Percentiles rank a stretch among this genome's conserved stretches.
These are phyloP conservation scores for Parsonsia alboflavescens DNA, from an alignment of 257 asterid genomes.

Conservation along the genomic window DNA sequence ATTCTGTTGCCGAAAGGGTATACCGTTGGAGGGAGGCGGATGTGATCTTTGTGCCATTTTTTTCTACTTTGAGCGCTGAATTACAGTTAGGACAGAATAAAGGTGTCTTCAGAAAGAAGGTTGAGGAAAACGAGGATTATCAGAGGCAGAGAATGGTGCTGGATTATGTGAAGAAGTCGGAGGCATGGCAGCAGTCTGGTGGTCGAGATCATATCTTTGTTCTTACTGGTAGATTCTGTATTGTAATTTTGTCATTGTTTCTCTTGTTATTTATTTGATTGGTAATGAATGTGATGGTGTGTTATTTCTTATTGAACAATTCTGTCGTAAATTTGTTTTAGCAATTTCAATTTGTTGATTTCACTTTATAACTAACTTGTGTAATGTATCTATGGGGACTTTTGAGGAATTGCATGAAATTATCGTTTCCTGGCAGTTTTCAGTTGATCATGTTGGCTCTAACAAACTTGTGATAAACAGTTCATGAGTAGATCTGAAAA, in stretches of 20 bases:
- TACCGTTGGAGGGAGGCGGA: slow-evolving; percentile 53
- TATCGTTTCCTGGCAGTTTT: not conserved
- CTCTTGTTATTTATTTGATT: not conserved
- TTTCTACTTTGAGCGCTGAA: slow-evolving; percentile 88
- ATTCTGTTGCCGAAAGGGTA: slow-evolving; percentile 71
- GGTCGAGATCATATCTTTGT: slow-evolving; percentile 93
- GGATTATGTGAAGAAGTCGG: slow-evolving; percentile 58
- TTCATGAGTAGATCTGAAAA: not conserved
- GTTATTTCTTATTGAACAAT: not conserved
- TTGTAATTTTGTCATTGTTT: slow-evolving; percentile 1
- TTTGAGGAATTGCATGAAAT: not conserved
- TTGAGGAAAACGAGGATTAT: slow-evolving; percentile 76
- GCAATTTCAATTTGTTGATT: not conserved
- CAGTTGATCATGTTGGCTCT: not conserved
- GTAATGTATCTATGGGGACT: not conserved
- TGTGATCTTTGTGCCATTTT: slow-evolving; percentile 89
- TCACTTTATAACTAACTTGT: not conserved
- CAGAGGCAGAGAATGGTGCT: slow-evolving; percentile 68
- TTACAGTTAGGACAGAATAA: slow-evolving; percentile 68
- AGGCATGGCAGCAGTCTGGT: slow-evolving; percentile 85
- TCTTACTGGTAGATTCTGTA: slow-evolving; percentile 57
- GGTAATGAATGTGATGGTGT: not conserved
- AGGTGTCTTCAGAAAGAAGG: slow-evolving; percentile 80
- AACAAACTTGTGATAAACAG: not conserved
- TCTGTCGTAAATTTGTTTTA: not conserved